Conservation (phyloP, 2,329 filamentous ascomycete species). For the Aspergillus sp. region DNA sequence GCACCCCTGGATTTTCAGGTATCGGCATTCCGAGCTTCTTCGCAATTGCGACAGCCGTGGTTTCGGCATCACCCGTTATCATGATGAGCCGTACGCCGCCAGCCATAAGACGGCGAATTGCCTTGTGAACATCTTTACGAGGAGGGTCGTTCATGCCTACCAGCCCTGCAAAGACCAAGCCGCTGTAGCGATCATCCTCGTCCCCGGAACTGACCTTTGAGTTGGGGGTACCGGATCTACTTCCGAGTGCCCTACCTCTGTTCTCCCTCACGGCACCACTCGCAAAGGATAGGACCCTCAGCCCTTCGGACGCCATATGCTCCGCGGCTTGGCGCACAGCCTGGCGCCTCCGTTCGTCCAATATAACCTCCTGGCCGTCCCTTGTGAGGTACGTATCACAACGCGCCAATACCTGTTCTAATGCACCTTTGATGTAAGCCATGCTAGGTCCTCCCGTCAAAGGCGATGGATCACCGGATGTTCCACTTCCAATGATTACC, state of each 20-base stretch:
- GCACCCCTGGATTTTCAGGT: conserved; percentile 54
- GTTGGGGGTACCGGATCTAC: conserved; percentile 51
- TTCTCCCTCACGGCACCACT: conserved; percentile 68
- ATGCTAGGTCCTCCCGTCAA: conserved; percentile 64
- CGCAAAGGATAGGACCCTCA: conserved; percentile 89
- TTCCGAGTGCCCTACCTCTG: conserved; percentile 50
- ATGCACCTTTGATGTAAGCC: conserved; percentile 92
- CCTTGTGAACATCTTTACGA: conserved; percentile 81
- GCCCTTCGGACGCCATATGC: conserved; percentile 80
- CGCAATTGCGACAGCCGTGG: conserved; percentile 90
- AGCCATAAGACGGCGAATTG: conserved; percentile 85
- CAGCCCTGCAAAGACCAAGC: conserved; percentile 84
- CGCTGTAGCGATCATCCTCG: conserved; percentile 74
- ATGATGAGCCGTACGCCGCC: conserved; percentile 97
- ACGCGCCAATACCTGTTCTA: conserved; percentile 80
- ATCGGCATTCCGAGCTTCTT: conserved; percentile 94
- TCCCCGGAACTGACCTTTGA: conserved; percentile 35
- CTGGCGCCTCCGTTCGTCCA: conserved; percentile 73
- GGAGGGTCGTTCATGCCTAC: conserved; percentile 98
- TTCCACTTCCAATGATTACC: conserved; percentile 68
- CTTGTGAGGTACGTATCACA: conserved; percentile 89
- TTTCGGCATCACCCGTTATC: conserved; percentile 97
- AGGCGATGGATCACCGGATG: conserved; percentile 52
- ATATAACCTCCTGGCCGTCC: conserved; percentile 79
- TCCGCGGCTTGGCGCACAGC: conserved; percentile 79